phyloP scores from a whole-genome alignment of 768 basidiomycete species.

The Russula sp. region DNA sequence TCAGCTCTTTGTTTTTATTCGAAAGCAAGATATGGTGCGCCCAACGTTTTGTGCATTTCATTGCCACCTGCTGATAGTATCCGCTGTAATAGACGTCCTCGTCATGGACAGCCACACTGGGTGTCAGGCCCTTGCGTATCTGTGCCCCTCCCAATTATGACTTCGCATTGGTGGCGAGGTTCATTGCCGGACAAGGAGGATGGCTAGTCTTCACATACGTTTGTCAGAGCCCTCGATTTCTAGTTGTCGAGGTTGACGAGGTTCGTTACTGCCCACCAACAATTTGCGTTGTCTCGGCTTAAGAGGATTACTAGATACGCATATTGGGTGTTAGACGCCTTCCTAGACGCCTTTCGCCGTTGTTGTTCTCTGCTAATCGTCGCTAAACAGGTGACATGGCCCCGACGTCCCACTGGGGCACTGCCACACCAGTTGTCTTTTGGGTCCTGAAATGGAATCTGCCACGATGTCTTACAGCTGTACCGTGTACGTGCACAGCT shows the following conservation, averaged over 20 bases:
- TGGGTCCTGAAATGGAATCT: neutral
- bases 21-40: neutral
- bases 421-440: neutral
- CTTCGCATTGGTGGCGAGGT: neutral
- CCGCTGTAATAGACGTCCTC: neutral
- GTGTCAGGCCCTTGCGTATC: neutral
- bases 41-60: neutral
- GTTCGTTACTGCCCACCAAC: neutral
- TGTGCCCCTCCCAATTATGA: neutral
- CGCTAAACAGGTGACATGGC: slow-evolving; percentile 4
- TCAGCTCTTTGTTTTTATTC: neutral
- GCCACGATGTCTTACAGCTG: neutral
- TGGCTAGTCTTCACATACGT: neutral
- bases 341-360: neutral
- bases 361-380: slow-evolving; percentile 13
- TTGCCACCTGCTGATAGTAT: neutral
- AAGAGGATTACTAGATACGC: neutral
- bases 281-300: no score
- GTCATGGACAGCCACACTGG: neutral
- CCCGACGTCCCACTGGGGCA: neutral
- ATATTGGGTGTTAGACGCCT: neutral
- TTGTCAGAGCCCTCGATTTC: neutral
- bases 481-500: neutral
- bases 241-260: neutral
- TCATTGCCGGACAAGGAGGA: neutral